Evolutionary conservation across 2,329 filamentous ascomycete species (phyloP), one percentile per base, ranked within the genome.

Genomic region (Epichloe sibirici): DNA sequence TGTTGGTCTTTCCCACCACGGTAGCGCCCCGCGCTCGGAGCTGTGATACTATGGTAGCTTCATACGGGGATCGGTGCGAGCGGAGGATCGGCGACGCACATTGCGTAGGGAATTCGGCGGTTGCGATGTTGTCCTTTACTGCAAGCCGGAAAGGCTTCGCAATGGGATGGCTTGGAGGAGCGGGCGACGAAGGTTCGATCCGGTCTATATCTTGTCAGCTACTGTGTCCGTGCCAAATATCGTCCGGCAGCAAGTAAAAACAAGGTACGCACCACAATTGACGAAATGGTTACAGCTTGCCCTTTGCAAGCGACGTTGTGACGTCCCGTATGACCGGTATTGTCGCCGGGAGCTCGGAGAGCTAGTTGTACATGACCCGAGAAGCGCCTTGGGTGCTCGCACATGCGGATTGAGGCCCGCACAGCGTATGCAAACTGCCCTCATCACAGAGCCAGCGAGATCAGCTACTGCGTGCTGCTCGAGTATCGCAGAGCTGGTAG

Each of bases 1-100:
- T 82, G 65, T 95, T 95, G 2, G 89, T 90, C 68, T 95, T 95
- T 6, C 85, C 86, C 1, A 83, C 75, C 2, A 91, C 66, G 5
- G 77, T 66, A 5, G 81, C 82, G 43, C 85, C 86, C 5, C 78
- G 75, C 31, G 72, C 65, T 52, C 78, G 77, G 37, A 96, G 75
- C 60, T 83, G 78, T 49, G 75, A 71, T 37, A 94, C 81, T 17
- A 96, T 83, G 8, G 88, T 91, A 17, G 91, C 89, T 64, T 90
- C 81, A 67, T 86, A 91, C 4, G 90, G 88, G 55, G 86, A 89
- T 38, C 67, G 71, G 67, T 90, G 88, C 56, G 73, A 74, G n/a
- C 74, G 65, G 42, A 97, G 78, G 51, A 89, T 86, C 21, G 72
- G 72, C 2, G 91, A 96, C 57, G 82, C 88, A 68, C 90, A 95